A percentile compares a stretch with the other conserved stretches of the same genome.
Conservation (phyloP, 768 basidiomycete genomes). For the Tricholoma sp. region DNA sequence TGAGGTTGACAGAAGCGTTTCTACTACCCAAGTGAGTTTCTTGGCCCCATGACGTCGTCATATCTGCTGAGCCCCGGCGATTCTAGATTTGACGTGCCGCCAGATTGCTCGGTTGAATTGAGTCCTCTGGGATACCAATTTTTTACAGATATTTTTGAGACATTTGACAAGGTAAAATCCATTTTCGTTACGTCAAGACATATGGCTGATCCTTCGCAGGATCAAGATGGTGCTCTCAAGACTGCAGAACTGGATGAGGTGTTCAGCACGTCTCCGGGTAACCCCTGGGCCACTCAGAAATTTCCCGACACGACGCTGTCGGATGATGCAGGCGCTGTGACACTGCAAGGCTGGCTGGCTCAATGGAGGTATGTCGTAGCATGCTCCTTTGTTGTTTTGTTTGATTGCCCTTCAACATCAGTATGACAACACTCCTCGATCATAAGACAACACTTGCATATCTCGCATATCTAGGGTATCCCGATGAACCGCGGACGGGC, state of each 20-base stretch:
- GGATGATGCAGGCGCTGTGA: conserved; percentile 84
- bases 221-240: conserved; percentile 92
- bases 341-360: conserved; percentile 96
- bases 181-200: background rate
- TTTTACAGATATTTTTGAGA: conserved; percentile 94
- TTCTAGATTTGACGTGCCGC: conserved; percentile 83
- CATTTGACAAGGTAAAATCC: conserved; percentile 75
- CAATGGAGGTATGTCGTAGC: conserved; percentile 80
- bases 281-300: conserved; percentile 91
- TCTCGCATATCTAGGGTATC: conserved; percentile 93
- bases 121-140: conserved; percentile 95
- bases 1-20: conserved; percentile 84
- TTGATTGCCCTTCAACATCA: conserved; percentile 22
- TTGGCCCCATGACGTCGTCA: background rate
- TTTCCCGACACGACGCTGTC: conserved; percentile 89
- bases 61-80: background rate
- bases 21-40: conserved; percentile 76
- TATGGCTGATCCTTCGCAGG: conserved; percentile 38
- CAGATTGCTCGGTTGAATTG: conserved; percentile 93
- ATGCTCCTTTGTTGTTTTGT: background rate
- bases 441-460: conserved; percentile 89
- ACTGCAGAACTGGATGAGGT: conserved; percentile 77
- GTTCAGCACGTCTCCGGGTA: conserved; percentile 93
- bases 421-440: conserved; percentile 97
- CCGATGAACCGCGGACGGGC: conserved; percentile 68